Conservation (phyloP, 2,329 filamentous ascomycete species). For the Curvularia sp. region DNA sequence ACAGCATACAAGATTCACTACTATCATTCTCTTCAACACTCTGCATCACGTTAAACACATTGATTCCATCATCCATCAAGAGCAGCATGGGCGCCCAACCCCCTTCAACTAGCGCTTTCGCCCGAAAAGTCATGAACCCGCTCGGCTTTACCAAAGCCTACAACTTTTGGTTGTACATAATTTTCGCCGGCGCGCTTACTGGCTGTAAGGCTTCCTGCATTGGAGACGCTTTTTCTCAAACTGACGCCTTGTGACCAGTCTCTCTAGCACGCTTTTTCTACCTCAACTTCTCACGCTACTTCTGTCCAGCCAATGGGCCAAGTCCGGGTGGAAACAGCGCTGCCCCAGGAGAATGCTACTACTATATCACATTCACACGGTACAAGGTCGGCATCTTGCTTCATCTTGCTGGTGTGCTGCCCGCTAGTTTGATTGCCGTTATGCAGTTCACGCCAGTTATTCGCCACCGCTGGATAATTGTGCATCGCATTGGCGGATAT, state of each 20-base stretch:
- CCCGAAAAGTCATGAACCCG: constrained; percentile 40
- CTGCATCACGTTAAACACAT: background rate
- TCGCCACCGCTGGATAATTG: constrained; percentile 57
- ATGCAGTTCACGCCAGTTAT: constrained; percentile 56
- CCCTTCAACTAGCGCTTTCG: constrained; percentile 19
- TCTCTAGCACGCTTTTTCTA: constrained; percentile 58
- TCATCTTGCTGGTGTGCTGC: constrained; percentile 53
- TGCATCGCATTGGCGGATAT: constrained; percentile 70
- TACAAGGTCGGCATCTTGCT: constrained; percentile 53
- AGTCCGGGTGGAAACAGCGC: constrained; percentile 27
- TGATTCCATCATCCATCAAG: background rate
- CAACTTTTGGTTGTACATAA: constrained; percentile 62
- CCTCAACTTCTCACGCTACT: constrained; percentile 54
- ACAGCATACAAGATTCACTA: background rate
- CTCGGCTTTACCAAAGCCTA: constrained; percentile 65
- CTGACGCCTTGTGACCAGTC: constrained; percentile 37
- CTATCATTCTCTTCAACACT: background rate
- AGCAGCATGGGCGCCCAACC: constrained; percentile 23
- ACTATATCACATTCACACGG: constrained; percentile 43
- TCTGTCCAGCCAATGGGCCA: constrained; percentile 23
- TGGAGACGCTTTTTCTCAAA: background rate
- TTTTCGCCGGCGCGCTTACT: constrained; percentile 30
- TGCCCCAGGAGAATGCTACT: constrained; percentile 57
- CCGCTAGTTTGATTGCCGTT: constrained; percentile 51
- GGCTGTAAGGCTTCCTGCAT: constrained; percentile 15